Base-by-base conservation (phyloP, 352 stramenopile genomes). In the Globisporangium spiculum region DNA sequence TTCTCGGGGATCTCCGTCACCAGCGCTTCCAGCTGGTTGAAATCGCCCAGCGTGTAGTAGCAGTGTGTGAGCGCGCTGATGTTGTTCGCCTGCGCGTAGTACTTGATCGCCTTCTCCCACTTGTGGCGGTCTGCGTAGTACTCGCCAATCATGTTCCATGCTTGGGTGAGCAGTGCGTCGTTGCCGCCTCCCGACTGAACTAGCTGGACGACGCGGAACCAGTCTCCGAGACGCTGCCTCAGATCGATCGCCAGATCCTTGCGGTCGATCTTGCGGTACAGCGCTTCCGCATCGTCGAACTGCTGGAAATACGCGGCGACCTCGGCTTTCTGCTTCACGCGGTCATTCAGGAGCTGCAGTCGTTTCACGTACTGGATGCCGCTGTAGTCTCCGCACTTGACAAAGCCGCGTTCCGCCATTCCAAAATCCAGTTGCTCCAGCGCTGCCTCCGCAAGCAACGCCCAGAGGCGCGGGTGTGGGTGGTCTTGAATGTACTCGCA, bases 191-290 rank as follows among this genome's bases (percentile, higher is more conserved):
- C 81, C 1, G 84, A 87, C 38, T 94, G 86, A 54, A 92, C 80
- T 48, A 96, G 79, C 65, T 93, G 83, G 2, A 98, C 80, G 20
- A 98, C 94, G n/a, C 88, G 76, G 62, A 96, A 96, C 90, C 93
- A 98, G 74, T 98, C 94, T 9, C 94, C 93, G 27, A 98, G 78
- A 4, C 89, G 77, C 65, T 94, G 84, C 7, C 94, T 86, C 24
- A 98, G 74, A 34, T 97, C 90, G 52, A 98, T 96, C 26, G 94
- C 93, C 12, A 98, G 72, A 66, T 98, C 94, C 63, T 97, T 97
- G n/a, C 94, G 87, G 64, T 98, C 94, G 18, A 98, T 98, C 71
- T 98, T 95, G 22, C 89, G 78, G 75, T 98, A 98, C 22, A 98
- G 69, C 30, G 80, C 77, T 68, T 98, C 94, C 1, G 93, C 93